Evolutionary conservation across 2,329 filamentous ascomycete species (phyloP), one percentile per base, ranked within the genome.

Genomic region (Talaromyces islandicus): DNA sequence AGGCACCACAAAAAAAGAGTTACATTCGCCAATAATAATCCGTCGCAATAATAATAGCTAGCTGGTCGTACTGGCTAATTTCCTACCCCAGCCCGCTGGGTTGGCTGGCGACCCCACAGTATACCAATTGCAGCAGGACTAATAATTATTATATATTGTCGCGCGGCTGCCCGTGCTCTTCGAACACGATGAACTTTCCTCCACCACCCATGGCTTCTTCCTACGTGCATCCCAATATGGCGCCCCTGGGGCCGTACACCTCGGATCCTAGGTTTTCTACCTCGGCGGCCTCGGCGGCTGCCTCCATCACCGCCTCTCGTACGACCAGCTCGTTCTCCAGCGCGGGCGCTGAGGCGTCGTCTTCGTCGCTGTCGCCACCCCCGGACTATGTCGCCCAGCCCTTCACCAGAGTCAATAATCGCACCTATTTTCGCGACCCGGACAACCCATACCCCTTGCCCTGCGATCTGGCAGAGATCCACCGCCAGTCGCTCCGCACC

Each of bases 401-500:
- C 7, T 89, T 92, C 68, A 78, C 89, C 65, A 78, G 87, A 64
- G 87, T 88, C 68, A 88, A 94, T 77, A 91, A 91, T 57, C 88
- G 92, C 60, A 88, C 88, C 53, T 97, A 93, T 75, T 83, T 95
- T 64, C 86, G 89, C 70, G 90, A 96, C 69, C 79, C 83, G 9
- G 81, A 83, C 2, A 77, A 90, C 30, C 78, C 85, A 7, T 97
- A 97, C 68, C 91, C 91, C n/a, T 80, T 97, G 2, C 93, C 93
- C 43, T 88, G 89, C 77, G 93, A 97, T 76, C 83, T 96, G 46
- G 80, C 88, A 46, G 92, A 97, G 76, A 83, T 96, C 54, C 91
- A 96, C 75, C 85, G 92, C 60, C 92, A 97, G 75, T 92, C 87
- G 54, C 80, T 97, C 59, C 86, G 91, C 62, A 95, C 92, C 0